phyloP scores from a whole-genome alignment of 2,329 filamentous ascomycete genomes.

The Teratosphaeria epicoccoides region DNA sequence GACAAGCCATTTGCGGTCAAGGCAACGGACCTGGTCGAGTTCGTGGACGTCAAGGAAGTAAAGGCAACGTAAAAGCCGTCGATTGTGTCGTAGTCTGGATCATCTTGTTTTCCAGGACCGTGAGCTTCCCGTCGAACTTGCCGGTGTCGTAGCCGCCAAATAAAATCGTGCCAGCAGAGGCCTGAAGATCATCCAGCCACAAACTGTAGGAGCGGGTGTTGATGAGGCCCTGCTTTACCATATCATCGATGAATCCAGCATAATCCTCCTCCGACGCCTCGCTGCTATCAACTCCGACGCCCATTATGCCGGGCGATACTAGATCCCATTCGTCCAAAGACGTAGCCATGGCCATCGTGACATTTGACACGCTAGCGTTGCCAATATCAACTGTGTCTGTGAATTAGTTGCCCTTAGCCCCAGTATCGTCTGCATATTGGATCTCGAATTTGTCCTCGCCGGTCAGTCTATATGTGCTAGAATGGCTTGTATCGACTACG shows the following conservation, averaged over 20 bases:
- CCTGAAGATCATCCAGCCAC: slow-evolving; percentile 6
- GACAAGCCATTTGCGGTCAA: not conserved
- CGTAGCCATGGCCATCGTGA: slow-evolving; percentile 61
- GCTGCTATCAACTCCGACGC: slow-evolving; percentile 71
- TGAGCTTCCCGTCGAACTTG: slow-evolving; percentile 3
- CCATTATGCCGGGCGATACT: slow-evolving; percentile 54
- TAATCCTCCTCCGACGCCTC: slow-evolving; percentile 60
- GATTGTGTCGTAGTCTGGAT: not conserved
- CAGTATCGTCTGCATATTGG: slow-evolving; percentile 72
- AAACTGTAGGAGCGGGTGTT: slow-evolving; percentile 7
- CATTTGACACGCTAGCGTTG: slow-evolving; percentile 39
- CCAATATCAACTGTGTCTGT: slow-evolving; percentile 59
- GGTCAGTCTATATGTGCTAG: slow-evolving; percentile 61
- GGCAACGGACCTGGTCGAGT: not conserved
- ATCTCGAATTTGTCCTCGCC: slow-evolving; percentile 66
- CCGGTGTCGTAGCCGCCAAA: slow-evolving; percentile 11
- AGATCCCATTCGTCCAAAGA: slow-evolving; percentile 35
- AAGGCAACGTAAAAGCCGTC: not conserved
- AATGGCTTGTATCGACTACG: slow-evolving; percentile 45
- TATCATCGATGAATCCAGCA: slow-evolving; percentile 14
- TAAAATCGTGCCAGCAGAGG: slow-evolving; percentile 14
- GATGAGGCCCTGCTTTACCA: slow-evolving; percentile 4
- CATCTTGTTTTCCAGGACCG: not conserved
- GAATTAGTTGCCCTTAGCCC: slow-evolving; percentile 68
- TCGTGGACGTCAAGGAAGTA: not conserved